Evolutionary conservation across 495 filamentous ascomycete genomes (phyloP).

Genomic region (Penicillium samsonianum): DNA sequence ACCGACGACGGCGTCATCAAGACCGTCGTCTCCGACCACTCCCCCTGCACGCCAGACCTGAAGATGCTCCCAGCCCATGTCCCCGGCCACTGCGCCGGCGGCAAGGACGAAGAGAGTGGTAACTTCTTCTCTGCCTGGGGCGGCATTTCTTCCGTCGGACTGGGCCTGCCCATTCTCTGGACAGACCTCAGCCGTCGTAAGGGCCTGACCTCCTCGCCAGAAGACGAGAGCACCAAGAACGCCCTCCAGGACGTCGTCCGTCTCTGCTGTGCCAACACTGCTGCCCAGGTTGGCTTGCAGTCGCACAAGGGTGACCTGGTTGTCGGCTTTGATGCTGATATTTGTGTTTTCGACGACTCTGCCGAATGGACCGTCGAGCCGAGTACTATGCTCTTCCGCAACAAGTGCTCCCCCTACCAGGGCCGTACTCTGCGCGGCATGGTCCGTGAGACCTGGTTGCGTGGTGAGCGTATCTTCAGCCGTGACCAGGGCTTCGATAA

Average conservation of each 20-base stretch:
- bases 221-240: conserved; percentile 42
- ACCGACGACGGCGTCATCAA: conserved; percentile 76
- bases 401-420: conserved; percentile 93
- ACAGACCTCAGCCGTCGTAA: conserved; percentile 68
- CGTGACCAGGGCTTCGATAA: conserved; percentile 60
- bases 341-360: conserved; percentile 88
- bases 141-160: conserved; percentile 89
- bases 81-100: conserved; percentile 38
- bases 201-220: conserved; percentile 41
- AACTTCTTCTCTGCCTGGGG: conserved; percentile 98
- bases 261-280: conserved; percentile 85
- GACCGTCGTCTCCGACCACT: conserved; percentile 96
- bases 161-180: conserved; percentile 90
- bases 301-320: conserved; percentile 78
- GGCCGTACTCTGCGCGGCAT: conserved; percentile 75
- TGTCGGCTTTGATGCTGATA: conserved; percentile 86
- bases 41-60: conserved; percentile 90
- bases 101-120: conserved; percentile 44
- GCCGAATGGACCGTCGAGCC: conserved; percentile 71
- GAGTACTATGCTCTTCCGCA: conserved; percentile 84
- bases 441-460: conserved; percentile 87
- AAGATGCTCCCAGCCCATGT: conserved; percentile 80
- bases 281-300: conserved; percentile 85
- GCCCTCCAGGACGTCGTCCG: conserved; percentile 73
- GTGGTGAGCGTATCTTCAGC: conserved; percentile 74